Evolutionary conservation across 306 rosid genomes (phyloP), one percentile per base, ranked within the genome.

Genomic region (Rosa persica): DNA sequence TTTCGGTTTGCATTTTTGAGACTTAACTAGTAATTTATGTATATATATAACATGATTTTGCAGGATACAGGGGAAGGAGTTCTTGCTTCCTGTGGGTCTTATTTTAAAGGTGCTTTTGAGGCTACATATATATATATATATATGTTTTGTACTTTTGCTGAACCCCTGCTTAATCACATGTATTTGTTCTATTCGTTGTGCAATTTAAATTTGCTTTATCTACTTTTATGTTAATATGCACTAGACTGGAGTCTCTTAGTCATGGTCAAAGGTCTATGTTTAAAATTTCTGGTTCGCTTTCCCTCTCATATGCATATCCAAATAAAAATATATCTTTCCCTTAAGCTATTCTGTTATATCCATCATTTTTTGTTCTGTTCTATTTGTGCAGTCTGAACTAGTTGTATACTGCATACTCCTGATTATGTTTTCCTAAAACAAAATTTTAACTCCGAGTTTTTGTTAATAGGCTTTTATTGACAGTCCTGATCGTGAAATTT

Each of bases 61-160:
- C 87, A 95, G 98, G 98, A 73, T 92, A 72, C 87, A 75, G 65
- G 98, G 98, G 81, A 86, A 88, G 86, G 98, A 95, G 81, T 95
- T 82, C 86, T 81, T 95, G 86, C 97, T 95, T 82, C 98, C 98
- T 43, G 93, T 92, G 47, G 98, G 98, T 36, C 78, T 95, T 77
- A 86, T 95, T 75, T 86, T 95, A 62, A 95, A 90, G 98, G 98
- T 95, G 72, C 25, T 40, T 40, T 23, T 64, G n/a, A 44, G 39
- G 8, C 23, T 71, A 52, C 0, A 17, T 3, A 19, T 9, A 52
- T 6, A 52, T 52, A 3, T 13, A 47, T 47, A 47, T 51, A 8
- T 16, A 5, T 51, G 5, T 51, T 17, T 6, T 52, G 58, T 11
- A 11, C 39, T 38, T 73, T 22, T 6, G 34, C 9, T 12, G 49